Evolutionary conservation across 129 eudicot species (phyloP), one percentile per base, ranked within the genome.

Genomic region (Centaurea solstitialis): DNA sequence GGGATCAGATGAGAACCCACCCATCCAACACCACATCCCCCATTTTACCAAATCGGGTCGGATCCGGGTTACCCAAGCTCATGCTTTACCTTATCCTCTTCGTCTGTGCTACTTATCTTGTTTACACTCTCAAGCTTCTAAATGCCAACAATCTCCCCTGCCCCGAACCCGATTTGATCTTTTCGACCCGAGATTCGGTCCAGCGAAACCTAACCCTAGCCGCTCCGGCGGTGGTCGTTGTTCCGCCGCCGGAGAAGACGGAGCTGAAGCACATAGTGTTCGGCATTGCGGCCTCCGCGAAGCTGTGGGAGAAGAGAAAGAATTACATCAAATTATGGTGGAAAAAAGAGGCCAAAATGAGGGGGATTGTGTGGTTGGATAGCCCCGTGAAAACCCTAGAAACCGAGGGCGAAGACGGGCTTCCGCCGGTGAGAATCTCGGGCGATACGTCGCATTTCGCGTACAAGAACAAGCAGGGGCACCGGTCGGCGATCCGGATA

Each of bases 331-430:
- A 87, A 85, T 68, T 92, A 0, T 94, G 99, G 99, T 94, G 97
- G 94, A 87, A 87, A 35, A 90, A 88, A 3, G 85, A 86, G 33
- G 67, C 80, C 23, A 72, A 77, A 62, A 94, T 94, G 99, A 81
- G 96, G 82, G 99, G 99, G 6, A 81, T 89, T 28, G 99, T 94
- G 15, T 94, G 99, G 99, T 75, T 94, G 4, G 99, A 94, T 53
- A 85, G 73, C 22, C 78, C 76, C 5, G 97, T 94, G 9, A 77
- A 79, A 73, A 82, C 86, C 23, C 45, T 22, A 23, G n/a, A n/a
- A n/a, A 68, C 57, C 37, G 82, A 83, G n/a, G 92, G 87, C 37
- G 82, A 83, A n/a, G 92, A 89, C 21, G 67, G 41, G 9, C 81
- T 94, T 5, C 99, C 99, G 23, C 87, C 80, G 81, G 23, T 92